phyloP scores from a whole-genome alignment of 169 alveolate genomes.

The Plasmodium coatneyi region DNA sequence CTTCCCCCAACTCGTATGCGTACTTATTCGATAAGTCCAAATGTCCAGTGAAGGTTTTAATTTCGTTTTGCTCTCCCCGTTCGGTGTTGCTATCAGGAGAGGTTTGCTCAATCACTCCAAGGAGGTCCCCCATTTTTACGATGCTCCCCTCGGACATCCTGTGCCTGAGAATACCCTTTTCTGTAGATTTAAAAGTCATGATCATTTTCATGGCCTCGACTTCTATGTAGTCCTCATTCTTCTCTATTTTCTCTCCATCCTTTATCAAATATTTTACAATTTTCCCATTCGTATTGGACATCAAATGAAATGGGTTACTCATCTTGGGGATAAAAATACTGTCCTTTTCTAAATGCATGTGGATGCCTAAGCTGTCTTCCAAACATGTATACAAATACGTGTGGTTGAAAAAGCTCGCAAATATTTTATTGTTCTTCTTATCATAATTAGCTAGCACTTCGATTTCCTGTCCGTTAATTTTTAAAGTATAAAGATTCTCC shows the following conservation, averaged over 20 bases:
- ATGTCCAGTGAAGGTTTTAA: constrained; percentile 14
- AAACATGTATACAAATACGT: constrained; percentile 59
- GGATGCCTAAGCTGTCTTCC: constrained; percentile 67
- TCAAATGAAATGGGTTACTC: constrained; percentile 64
- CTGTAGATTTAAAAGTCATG: constrained; percentile 83
- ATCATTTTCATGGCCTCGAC: constrained; percentile 90
- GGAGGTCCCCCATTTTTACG: constrained; percentile 83
- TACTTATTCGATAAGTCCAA: constrained; percentile 72
- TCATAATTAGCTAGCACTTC: constrained; percentile 69
- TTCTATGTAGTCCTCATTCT: constrained; percentile 85
- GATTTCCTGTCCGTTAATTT: constrained; percentile 53
- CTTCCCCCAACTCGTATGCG: constrained; percentile 47
- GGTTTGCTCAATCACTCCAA: constrained; percentile 74
- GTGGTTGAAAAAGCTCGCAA: constrained; percentile 46
- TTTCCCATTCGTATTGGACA: constrained; percentile 78
- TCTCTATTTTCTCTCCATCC: constrained; percentile 80
- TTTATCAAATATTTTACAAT: constrained; percentile 79
- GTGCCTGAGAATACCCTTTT: constrained; percentile 82
- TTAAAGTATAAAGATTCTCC: constrained; percentile 47
- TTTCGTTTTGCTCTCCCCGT: constrained; percentile 13
- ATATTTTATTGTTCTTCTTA: constrained; percentile 52
- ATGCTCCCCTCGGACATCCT: constrained; percentile 84
- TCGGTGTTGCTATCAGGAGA: constrained; percentile 1
- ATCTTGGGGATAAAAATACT: constrained; percentile 54
- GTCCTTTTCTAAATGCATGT: constrained; percentile 61